Conservation (phyloP, 805 yeast species). For the Saccharomyces jurei region DNA sequence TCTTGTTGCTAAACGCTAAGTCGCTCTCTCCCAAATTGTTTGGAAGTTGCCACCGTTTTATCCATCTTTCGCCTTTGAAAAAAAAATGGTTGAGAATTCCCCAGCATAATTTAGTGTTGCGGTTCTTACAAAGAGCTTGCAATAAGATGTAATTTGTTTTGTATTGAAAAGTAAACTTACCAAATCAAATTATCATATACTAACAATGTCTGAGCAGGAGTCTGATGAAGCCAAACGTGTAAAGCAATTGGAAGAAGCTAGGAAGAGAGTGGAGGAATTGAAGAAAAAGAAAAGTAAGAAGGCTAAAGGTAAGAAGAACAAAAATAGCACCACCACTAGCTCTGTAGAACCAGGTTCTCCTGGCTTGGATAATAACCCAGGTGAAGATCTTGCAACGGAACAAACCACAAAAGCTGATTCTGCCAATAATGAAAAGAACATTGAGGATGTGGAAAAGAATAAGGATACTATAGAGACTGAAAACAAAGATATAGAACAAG, state of each 20-base stretch:
- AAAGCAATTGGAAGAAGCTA: constrained; percentile 65
- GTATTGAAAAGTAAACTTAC: neutral
- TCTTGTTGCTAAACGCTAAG: neutral
- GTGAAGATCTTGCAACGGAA: constrained; percentile 22
- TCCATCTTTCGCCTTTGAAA: neutral
- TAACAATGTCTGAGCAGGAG: constrained; percentile 25
- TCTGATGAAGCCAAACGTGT: constrained; percentile 38
- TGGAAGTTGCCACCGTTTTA: neutral
- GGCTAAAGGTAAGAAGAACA: constrained; percentile 35
- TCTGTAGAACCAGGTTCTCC: constrained; percentile 6
- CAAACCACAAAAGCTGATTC: neutral
- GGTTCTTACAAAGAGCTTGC: neutral
- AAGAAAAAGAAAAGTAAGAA: constrained; percentile 50
- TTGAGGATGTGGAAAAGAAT: constrained; percentile 13
- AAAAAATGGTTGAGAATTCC: neutral
- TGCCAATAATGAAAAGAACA: constrained; percentile 22
- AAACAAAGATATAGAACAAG: constrained; percentile 2
- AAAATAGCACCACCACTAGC: constrained; percentile 9
- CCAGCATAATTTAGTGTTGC: neutral
- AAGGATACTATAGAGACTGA: neutral
- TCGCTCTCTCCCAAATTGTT: neutral
- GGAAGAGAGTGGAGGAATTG: constrained; percentile 63
- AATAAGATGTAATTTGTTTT: neutral
- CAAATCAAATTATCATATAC: neutral
- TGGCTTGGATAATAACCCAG: constrained; percentile 44